phyloP scores from a whole-genome alignment of 1,139 yeast species.

The Blastobotrys petasosporus region DNA sequence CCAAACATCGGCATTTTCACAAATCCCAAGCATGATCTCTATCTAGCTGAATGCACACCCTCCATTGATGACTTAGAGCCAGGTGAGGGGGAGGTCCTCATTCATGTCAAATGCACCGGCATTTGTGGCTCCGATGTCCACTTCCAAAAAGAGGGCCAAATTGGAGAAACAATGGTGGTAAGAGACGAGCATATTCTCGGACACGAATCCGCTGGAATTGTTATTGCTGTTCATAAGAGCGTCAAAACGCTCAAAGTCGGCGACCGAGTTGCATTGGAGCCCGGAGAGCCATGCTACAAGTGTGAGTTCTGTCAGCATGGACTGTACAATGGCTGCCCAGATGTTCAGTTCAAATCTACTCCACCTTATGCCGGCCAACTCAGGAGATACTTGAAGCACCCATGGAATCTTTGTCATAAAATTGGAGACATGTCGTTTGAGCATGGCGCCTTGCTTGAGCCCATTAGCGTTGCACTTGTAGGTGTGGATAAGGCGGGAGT shows the following conservation, averaged over 20 bases:
- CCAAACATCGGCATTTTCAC: conserved; percentile 35
- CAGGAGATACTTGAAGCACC: conserved; percentile 62
- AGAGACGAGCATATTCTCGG: conserved; percentile 44
- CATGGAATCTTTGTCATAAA: conserved; percentile 80
- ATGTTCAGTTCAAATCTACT: conserved; percentile 83
- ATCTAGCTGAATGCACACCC: conserved; percentile 34
- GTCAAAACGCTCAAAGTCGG: conserved; percentile 44
- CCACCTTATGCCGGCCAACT: conserved; percentile 70
- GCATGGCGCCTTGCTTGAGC: conserved; percentile 87
- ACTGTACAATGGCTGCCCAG: conserved; percentile 71
- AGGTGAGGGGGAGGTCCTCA: conserved; percentile 38
- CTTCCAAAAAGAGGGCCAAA: conserved; percentile 71
- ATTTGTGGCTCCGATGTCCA: conserved; percentile 89
- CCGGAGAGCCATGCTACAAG: conserved; percentile 75
- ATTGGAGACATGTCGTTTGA: conserved; percentile 68
- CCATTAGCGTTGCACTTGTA: conserved; percentile 81
- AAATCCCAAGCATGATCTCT: conserved; percentile 36
- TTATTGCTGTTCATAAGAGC: conserved; percentile 56
- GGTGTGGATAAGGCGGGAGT: conserved; percentile 67
- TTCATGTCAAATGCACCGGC: conserved; percentile 61
- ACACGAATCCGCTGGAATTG: conserved; percentile 69
- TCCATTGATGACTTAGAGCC: conserved; percentile 32
- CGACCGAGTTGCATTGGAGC: conserved; percentile 60
- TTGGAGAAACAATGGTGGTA: conserved; percentile 53
- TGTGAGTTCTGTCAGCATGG: conserved; percentile 73